A percentile compares a stretch with the other conserved stretches of the same genome.
These are phyloP conservation scores for Mycena haematopus DNA, from an alignment of 768 basidiomycete genomes.

Conservation along the genomic window DNA sequence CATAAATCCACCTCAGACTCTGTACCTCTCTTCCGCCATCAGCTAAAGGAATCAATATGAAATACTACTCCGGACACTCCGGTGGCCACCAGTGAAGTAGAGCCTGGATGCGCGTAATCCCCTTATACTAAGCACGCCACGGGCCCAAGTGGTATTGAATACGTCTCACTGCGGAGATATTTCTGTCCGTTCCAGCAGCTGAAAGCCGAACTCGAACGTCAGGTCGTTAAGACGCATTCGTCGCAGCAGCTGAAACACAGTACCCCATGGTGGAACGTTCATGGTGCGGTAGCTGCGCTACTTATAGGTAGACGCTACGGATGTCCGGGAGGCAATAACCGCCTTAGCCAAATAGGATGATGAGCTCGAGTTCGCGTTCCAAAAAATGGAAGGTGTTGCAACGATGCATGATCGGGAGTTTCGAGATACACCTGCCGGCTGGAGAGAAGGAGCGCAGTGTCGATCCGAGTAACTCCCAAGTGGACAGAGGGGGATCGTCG, in stretches of 20 bases:
- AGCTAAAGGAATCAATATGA: background rate
- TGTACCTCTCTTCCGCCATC: conserved; percentile 12
- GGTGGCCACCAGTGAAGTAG: background rate
- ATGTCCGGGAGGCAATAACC: conserved; percentile 5
- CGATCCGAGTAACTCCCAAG: background rate
- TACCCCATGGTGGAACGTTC: background rate
- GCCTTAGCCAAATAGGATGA: conserved; percentile 1
- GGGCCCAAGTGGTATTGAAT: background rate
- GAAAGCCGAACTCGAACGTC: background rate
- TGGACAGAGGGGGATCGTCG: background rate
- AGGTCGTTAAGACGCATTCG: conserved; percentile 1
- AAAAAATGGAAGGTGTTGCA: conserved; percentile 12
- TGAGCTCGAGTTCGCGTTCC: background rate
- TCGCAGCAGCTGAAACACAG: background rate
- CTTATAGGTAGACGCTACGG: conserved; percentile 1
- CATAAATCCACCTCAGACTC: background rate
- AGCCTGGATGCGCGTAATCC: conserved; percentile 1
- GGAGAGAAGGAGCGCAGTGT: conserved; percentile 1
- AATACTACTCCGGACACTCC: background rate
- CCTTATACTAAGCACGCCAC: background rate
- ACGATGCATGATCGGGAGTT: conserved; percentile 3
- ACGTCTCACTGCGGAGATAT: background rate
- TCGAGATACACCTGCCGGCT: conserved; percentile 22
- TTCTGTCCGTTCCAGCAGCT: background rate
- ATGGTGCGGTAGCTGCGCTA: background rate